Conservation (phyloP, 768 basidiomycete species). For the Tephrocybe sp. region DNA sequence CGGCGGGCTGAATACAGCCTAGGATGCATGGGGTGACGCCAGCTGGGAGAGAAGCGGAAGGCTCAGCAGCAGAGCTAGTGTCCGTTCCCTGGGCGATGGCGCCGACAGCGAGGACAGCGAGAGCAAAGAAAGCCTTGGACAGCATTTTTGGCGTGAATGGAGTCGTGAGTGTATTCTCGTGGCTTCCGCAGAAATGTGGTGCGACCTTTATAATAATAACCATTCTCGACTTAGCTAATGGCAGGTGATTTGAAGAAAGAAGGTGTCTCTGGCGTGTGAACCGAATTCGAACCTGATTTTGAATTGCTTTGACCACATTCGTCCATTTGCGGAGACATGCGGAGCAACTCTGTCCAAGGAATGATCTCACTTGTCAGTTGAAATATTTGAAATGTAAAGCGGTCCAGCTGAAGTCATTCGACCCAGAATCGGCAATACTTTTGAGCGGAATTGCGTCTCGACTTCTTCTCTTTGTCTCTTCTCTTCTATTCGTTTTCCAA, state of each 20-base stretch:
- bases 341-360: too few relatives aligned
- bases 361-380: too few relatives aligned
- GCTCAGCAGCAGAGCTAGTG: not conserved
- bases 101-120: slow-evolving; percentile 4
- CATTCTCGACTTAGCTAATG: slow-evolving; percentile 1
- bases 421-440: too few relatives aligned
- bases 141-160: slow-evolving; percentile 1
- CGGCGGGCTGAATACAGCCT: slow-evolving; percentile 11
- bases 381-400: too few relatives aligned
- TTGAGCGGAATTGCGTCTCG: too few relatives aligned
- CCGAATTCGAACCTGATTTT: too few relatives aligned
- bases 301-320: too few relatives aligned
- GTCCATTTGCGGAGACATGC: too few relatives aligned
- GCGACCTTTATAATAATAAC: slow-evolving; percentile 2
- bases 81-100: slow-evolving; percentile 6
- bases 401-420: too few relatives aligned
- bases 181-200: not conserved
- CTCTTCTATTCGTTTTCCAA: too few relatives aligned
- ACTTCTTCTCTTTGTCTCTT: too few relatives aligned
- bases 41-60: not conserved
- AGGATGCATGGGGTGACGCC: slow-evolving; percentile 11
- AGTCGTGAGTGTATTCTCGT: not conserved
- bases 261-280: too few relatives aligned
- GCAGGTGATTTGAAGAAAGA: not conserved
- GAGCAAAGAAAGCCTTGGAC: slow-evolving; percentile 11